These are phyloP conservation scores for Phaseolus coccineus DNA, from an alignment of 331 rosid species.

Conservation along the genomic window DNA sequence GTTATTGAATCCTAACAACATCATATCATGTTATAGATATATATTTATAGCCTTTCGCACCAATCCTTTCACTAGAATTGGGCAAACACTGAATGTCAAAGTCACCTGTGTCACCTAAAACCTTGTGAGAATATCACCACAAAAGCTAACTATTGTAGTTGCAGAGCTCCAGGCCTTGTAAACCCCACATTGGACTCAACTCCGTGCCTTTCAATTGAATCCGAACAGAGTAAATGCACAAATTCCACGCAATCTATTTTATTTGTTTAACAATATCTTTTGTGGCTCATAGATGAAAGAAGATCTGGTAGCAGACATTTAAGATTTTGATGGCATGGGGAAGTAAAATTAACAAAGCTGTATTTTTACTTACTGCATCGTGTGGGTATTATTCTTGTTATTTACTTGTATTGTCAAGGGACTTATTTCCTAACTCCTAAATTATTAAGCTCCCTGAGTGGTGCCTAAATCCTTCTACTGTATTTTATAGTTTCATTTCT, in stretches of 20 bases:
- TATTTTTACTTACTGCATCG: background rate
- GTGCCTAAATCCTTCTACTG: background rate
- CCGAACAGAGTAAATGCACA: too few relatives aligned
- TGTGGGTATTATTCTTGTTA: background rate
- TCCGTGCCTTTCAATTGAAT: too few relatives aligned
- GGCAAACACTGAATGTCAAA: too few relatives aligned
- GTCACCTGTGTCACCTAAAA: too few relatives aligned
- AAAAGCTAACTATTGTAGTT: too few relatives aligned
- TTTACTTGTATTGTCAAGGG: slow-evolving; percentile 1
- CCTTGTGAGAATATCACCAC: too few relatives aligned
- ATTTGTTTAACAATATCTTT: background rate
- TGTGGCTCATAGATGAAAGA: slow-evolving; percentile 5
- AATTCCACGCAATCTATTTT: background rate
- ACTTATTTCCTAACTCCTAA: background rate
- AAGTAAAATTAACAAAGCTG: background rate
- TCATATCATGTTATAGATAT: too few relatives aligned
- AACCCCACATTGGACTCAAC: too few relatives aligned
- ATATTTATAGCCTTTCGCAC: too few relatives aligned
- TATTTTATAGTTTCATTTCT: background rate
- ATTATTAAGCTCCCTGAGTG: background rate
- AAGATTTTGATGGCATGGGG: background rate
- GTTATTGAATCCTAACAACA: too few relatives aligned
- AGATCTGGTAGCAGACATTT: background rate
- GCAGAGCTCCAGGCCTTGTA: too few relatives aligned
- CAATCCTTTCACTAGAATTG: too few relatives aligned